Conservation (phyloP, 2,329 filamentous ascomycete species). For the Paraphoma sp. region DNA sequence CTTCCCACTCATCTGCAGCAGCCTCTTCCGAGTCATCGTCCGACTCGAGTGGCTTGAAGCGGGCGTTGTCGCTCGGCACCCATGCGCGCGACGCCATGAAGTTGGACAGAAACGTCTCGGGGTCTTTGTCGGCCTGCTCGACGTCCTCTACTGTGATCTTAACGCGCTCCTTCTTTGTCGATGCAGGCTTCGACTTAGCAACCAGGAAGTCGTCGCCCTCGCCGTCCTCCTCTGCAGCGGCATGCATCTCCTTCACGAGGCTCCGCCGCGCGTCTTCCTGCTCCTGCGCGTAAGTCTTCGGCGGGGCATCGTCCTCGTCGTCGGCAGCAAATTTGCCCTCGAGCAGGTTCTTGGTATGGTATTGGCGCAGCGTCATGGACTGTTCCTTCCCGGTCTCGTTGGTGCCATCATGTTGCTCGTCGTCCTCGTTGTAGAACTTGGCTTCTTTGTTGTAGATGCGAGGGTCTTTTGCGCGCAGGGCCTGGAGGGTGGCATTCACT, state of each 20-base stretch:
- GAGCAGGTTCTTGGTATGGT: slow-evolving; percentile 89
- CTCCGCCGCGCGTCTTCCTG: slow-evolving; percentile 82
- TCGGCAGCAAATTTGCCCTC: slow-evolving; percentile 69
- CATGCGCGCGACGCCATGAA: slow-evolving; percentile 93
- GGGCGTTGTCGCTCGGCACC: slow-evolving; percentile 71
- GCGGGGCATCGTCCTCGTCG: slow-evolving; percentile 60
- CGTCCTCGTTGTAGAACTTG: slow-evolving; percentile 76
- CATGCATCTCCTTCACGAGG: slow-evolving; percentile 82
- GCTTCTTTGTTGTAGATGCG: slow-evolving; percentile 81
- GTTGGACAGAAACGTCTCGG: slow-evolving; percentile 91
- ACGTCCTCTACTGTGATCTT: slow-evolving; percentile 63
- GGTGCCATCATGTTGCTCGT: slow-evolving; percentile 55
- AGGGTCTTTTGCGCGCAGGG: slow-evolving; percentile 90
- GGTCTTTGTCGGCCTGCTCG: slow-evolving; percentile 81
- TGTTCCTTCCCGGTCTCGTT: slow-evolving; percentile 72
- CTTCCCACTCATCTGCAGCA: slow-evolving; percentile 84
- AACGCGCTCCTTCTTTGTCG: slow-evolving; percentile 34
- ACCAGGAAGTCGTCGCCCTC: slow-evolving; percentile 79
- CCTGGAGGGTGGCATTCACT: slow-evolving; percentile 84
- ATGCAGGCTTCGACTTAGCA: slow-evolving; percentile 64
- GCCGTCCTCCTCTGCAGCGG: slow-evolving; percentile 57
- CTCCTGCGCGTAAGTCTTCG: slow-evolving; percentile 83
- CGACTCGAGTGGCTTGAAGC: slow-evolving; percentile 85
- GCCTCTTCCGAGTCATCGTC: slow-evolving; percentile 82
- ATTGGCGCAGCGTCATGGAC: slow-evolving; percentile 85